A percentile compares a stretch with the other conserved stretches of the same genome.
Evolutionary conservation across 2,329 filamentous ascomycete species (phyloP).

Genomic region (Colletotrichum magnum): DNA sequence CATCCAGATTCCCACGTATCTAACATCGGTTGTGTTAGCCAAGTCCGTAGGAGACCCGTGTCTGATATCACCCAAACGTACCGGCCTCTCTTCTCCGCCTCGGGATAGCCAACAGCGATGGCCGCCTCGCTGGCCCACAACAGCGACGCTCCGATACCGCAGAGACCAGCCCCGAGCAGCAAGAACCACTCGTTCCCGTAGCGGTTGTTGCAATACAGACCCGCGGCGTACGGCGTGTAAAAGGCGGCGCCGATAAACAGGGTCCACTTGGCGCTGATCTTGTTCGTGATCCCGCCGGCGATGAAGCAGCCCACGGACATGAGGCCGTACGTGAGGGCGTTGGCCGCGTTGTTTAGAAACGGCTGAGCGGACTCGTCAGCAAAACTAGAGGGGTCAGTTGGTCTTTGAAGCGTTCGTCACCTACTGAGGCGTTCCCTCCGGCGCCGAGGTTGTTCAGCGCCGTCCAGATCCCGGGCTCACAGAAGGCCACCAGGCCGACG

Average conservation of each 20-base stretch:
- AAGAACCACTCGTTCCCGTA: constrained; percentile 60
- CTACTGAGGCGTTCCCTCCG: constrained; percentile 38
- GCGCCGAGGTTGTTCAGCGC: constrained; percentile 45
- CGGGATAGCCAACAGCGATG: constrained; percentile 72
- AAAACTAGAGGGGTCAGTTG: neutral
- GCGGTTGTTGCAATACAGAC: constrained; percentile 59
- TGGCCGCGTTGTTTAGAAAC: constrained; percentile 29
- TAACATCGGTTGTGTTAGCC: neutral
- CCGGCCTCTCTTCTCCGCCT: constrained; percentile 71
- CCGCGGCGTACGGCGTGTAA: constrained; percentile 58
- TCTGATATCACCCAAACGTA: neutral
- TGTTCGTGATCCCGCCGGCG: constrained; percentile 34
- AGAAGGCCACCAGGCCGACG: constrained; percentile 41
- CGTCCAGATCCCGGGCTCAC: constrained; percentile 44
- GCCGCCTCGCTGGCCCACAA: constrained; percentile 55
- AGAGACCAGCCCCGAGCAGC: constrained; percentile 56
- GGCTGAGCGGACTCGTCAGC: neutral
- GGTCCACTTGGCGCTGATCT: constrained; percentile 48
- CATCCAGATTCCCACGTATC: constrained; percentile 36
- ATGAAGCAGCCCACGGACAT: constrained; percentile 36
- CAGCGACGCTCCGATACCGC: constrained; percentile 54
- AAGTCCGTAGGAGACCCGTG: neutral
- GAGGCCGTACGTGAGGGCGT: constrained; percentile 34
- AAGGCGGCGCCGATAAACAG: constrained; percentile 59
- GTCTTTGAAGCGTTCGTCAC: neutral